Conservation (phyloP, 2,329 filamentous ascomycete genomes). For the Teratosphaeriaceae sp. region DNA sequence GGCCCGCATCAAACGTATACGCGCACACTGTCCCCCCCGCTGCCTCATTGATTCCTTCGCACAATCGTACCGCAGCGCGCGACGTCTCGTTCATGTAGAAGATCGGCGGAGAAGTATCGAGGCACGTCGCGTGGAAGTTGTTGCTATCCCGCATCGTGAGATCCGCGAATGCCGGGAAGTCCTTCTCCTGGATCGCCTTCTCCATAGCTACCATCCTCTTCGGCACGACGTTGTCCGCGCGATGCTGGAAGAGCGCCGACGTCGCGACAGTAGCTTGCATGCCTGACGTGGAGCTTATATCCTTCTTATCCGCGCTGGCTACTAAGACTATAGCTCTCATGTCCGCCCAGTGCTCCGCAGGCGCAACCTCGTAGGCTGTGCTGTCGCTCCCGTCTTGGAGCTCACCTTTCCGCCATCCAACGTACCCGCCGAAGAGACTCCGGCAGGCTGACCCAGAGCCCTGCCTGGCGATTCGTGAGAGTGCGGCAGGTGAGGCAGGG, state of each 20-base stretch:
- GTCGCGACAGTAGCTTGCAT: conserved; percentile 97
- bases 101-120: conserved; percentile 94
- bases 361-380: conserved; percentile 78
- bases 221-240: conserved; percentile 72
- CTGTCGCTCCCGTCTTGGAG: conserved; percentile 77
- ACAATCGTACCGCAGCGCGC: conserved; percentile 75
- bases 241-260: conserved; percentile 74
- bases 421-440: conserved; percentile 89
- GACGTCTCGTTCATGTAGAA: conserved; percentile 98
- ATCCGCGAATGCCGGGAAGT: conserved; percentile 82
- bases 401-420: conserved; percentile 82
- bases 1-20: conserved; percentile 96
- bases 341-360: conserved; percentile 85
- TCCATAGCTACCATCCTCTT: conserved; percentile 79
- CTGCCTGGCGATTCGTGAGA: conserved; percentile 84
- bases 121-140: conserved; percentile 89
- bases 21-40: conserved; percentile 77
- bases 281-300: conserved; percentile 81
- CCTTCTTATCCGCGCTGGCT: conserved; percentile 90
- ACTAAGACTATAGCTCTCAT: conserved; percentile 93
- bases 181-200: conserved; percentile 65
- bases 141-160: conserved; percentile 97
- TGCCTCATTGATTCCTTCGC: conserved; percentile 78
- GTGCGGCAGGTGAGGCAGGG: conserved; percentile 69
- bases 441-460: conserved; percentile 93